Evolutionary conservation across 2,329 filamentous ascomycete species (phyloP).

Genomic region (Colletotrichum eleusines): DNA sequence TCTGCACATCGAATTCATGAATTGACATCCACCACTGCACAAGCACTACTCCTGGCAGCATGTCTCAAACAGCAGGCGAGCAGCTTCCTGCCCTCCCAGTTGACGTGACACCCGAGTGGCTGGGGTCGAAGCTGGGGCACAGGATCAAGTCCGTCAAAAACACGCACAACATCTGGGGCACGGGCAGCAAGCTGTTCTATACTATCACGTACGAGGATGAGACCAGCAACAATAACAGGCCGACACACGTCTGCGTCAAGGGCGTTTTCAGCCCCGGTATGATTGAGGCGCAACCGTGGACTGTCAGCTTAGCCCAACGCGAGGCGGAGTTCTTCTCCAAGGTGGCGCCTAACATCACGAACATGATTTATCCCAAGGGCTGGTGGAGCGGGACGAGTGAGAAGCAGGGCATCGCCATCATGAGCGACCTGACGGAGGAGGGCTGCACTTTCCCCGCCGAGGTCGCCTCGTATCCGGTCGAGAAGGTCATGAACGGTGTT

Average conservation of each 20-base stretch:
- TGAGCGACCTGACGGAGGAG: conserved; percentile 51
- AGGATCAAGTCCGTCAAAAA: conserved; percentile 44
- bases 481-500: conserved; percentile 51
- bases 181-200: conserved; percentile 48
- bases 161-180: conserved; percentile 46
- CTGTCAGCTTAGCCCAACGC: conserved; percentile 48
- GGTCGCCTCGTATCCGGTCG: conserved; percentile 47
- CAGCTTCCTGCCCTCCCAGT: conserved; percentile 44
- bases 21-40: not conserved
- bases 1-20: not conserved
- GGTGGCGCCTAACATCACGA: conserved; percentile 47
- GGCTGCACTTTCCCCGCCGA: conserved; percentile 51
- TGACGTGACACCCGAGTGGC: conserved; percentile 45
- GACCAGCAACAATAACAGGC: conserved; percentile 16
- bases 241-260: conserved; percentile 52
- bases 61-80: conserved; percentile 9
- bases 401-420: conserved; percentile 54
- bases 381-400: conserved; percentile 53
- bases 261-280: conserved; percentile 54
- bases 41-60: not conserved
- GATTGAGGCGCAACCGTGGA: conserved; percentile 50
- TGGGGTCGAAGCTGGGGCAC: conserved; percentile 36
- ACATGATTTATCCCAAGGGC: conserved; percentile 49
- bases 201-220: conserved; percentile 48
- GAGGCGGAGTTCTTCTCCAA: conserved; percentile 54